These are phyloP conservation scores for Beta corolliflora DNA, from an alignment of 179 eudicot species.

Conservation along the genomic window DNA sequence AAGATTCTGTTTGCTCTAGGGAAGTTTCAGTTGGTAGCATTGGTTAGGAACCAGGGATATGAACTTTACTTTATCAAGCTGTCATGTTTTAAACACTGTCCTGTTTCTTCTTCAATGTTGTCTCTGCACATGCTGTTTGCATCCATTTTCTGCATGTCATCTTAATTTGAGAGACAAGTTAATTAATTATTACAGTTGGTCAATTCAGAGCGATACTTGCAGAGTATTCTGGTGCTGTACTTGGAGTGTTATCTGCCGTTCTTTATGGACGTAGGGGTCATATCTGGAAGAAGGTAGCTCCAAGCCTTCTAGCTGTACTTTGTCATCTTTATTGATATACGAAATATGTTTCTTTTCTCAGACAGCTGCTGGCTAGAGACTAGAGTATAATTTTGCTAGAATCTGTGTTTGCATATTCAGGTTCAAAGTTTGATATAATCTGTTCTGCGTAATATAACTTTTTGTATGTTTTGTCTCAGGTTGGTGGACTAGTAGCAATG, in stretches of 20 bases:
- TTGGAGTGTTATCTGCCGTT: slow-evolving; percentile 86
- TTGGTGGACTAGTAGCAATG: slow-evolving; percentile 89
- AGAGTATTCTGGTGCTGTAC: slow-evolving; percentile 96
- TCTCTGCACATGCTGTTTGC: background rate
- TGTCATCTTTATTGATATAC: slow-evolving; percentile 12
- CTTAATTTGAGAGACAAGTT: background rate
- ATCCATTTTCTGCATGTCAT: background rate
- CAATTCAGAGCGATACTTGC: slow-evolving; percentile 78
- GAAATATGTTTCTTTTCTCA: background rate
- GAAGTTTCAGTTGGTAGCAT: background rate
- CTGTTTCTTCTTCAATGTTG: background rate
- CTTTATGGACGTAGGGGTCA: slow-evolving; percentile 78
- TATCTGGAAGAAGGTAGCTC: slow-evolving; percentile 81
- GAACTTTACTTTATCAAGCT: background rate
- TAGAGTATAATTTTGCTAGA: background rate
- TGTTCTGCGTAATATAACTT: slow-evolving; percentile 1
- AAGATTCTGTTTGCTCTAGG: background rate
- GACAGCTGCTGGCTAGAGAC: background rate
- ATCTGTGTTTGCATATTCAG: background rate
- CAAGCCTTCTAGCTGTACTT: slow-evolving; percentile 5
- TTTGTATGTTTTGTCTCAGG: slow-evolving; percentile 44
- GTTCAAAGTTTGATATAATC: background rate
- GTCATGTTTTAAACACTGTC: background rate
- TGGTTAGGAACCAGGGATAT: background rate
- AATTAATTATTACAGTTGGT: slow-evolving; percentile 19